Base-by-base conservation (phyloP, 306 rosid species). In the Vigna unguiculata region DNA sequence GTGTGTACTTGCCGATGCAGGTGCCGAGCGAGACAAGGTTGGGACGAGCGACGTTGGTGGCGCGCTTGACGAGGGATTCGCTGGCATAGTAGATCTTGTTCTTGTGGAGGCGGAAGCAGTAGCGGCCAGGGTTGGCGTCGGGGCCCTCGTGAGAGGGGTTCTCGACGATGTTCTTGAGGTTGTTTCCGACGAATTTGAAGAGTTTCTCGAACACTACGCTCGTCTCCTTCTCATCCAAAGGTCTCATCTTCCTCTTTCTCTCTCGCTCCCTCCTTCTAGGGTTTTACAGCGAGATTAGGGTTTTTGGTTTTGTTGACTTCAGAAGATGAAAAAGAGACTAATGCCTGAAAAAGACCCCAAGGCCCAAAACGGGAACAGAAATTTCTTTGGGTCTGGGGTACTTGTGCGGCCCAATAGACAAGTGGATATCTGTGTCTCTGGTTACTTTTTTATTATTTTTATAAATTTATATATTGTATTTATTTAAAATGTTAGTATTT, bases 81-180 rank as follows among this genome's bases (percentile, higher is more conserved):
- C 92, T 88, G 46, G 85, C 87, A 45, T 92, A 95, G 82, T 84
- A 92, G 73, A 95, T 84, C 80, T 71, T 88, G 91, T 85, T 92
- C 90, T 90, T 92, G 84, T 92, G 71, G 70, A 92, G 92, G 40
- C 97, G 99, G 83, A 90, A 90, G 83, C 99, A 95, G 82, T 92
- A 92, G 57, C 97, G 89, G 0, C 98, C 93, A 9, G 96, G 89
- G 25, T 76, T 80, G 0, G 84, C 34, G 25, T 85, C 96, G 0
- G 98, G 92, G 30, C 98, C 97, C 81, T 95, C 98, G 70, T 90
- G 93, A 4, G 97, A 89, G 9, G 97, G 97, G 14, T 92, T 90
- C 53, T 95, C 97, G 0, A 95, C 87, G 9, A 92, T 88, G 83
- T 87, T 95, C 87, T 90, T 92, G 17, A 95, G 92, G 32, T 95